Percentiles rank a stretch among this genome's conserved stretches.
phyloP scores from a whole-genome alignment of 768 basidiomycete species.

The Trametes maxima region DNA sequence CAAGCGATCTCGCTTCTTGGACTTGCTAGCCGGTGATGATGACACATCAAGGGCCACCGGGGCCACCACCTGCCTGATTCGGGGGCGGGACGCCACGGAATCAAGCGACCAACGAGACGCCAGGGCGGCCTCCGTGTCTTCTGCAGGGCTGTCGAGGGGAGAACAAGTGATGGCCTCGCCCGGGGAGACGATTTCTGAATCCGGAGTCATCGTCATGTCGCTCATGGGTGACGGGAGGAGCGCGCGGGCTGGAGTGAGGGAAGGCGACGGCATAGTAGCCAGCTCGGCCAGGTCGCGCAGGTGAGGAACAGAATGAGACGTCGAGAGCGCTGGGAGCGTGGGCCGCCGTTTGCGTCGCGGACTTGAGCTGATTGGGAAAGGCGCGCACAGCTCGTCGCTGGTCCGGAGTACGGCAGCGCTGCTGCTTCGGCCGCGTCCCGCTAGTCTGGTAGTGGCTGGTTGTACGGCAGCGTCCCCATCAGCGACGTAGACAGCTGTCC shows the following conservation, averaged over 20 bases:
- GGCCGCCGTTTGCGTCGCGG: slow-evolving; percentile 26
- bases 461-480: slow-evolving; percentile 1
- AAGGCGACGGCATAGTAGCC: slow-evolving; percentile 26
- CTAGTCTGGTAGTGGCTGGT: neutral
- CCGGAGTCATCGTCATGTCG: slow-evolving; percentile 12
- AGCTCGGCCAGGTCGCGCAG: slow-evolving; percentile 29
- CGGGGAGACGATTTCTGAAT: slow-evolving; percentile 12
- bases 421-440: slow-evolving; percentile 18
- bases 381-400: slow-evolving; percentile 7
- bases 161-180: slow-evolving; percentile 19
- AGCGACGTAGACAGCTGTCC: slow-evolving; percentile 28
- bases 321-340: slow-evolving; percentile 26
- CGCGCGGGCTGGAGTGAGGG: slow-evolving; percentile 4
- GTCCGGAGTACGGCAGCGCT: slow-evolving; percentile 14
- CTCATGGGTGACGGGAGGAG: slow-evolving; percentile 20
- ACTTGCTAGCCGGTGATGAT: slow-evolving; percentile 22
- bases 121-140: slow-evolving; percentile 18
- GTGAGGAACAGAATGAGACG: slow-evolving; percentile 30
- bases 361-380: slow-evolving; percentile 16
- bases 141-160: slow-evolving; percentile 6
- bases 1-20: slow-evolving; percentile 31
- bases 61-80: slow-evolving; percentile 13
- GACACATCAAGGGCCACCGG: slow-evolving; percentile 18
- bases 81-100: slow-evolving; percentile 28
- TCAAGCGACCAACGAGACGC: slow-evolving; percentile 35